A percentile compares a stretch with the other conserved stretches of the same genome.
phyloP scores from a whole-genome alignment of 2,329 filamentous ascomycete species.

The Seiridium unicorne region DNA sequence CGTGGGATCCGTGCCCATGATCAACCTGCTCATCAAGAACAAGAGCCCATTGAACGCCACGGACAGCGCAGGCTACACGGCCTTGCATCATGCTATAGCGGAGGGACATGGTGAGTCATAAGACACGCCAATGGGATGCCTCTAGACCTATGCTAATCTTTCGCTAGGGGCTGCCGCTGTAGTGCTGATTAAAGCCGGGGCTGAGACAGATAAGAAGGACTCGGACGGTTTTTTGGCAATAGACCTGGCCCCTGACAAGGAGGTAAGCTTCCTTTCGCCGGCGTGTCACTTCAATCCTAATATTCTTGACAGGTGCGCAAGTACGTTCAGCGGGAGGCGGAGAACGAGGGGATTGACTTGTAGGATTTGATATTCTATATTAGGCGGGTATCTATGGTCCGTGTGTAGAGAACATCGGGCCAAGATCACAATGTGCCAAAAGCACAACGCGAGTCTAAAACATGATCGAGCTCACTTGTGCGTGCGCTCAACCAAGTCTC shows the following conservation, averaged over 20 bases:
- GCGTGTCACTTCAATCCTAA: too few relatives aligned
- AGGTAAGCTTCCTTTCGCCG: slow-evolving; percentile 50
- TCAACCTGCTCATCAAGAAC: slow-evolving; percentile 74
- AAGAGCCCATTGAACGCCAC: slow-evolving; percentile 80
- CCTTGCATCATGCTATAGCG: slow-evolving; percentile 82
- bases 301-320: slow-evolving; percentile 57
- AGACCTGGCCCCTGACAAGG: slow-evolving; percentile 81
- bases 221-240: slow-evolving; percentile 68
- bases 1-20: slow-evolving; percentile 83
- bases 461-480: slow-evolving; percentile 52
- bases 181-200: slow-evolving; percentile 78
- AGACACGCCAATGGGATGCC: background rate
- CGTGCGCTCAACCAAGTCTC: slow-evolving; percentile 84
- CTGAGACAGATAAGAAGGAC: slow-evolving; percentile 77
- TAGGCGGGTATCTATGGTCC: background rate
- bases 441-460: background rate
- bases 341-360: slow-evolving; percentile 77
- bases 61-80: slow-evolving; percentile 80
- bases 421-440: background rate
- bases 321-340: slow-evolving; percentile 76
- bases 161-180: slow-evolving; percentile 73
- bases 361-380: slow-evolving; percentile 13
- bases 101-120: slow-evolving; percentile 63
- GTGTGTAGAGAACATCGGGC: background rate
- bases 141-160: background rate